Evolutionary conservation across 805 yeast genomes (phyloP).

Genomic region (Candida pseudofarinosa): DNA sequence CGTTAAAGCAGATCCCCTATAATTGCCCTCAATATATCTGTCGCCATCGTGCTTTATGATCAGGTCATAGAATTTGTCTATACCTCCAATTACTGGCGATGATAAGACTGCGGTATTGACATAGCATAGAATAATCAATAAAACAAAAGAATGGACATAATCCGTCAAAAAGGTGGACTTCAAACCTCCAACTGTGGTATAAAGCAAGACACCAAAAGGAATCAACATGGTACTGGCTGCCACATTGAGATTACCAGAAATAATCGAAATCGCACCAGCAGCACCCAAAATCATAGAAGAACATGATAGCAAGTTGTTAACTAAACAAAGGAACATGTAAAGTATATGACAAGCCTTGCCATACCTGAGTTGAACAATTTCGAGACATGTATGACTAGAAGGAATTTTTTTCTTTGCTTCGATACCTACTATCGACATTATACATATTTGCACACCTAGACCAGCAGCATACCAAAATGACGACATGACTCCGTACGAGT

Average conservation of each 20-base stretch:
- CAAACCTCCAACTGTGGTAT: slow-evolving; percentile 49
- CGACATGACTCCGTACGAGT: slow-evolving; percentile 22
- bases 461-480: slow-evolving; percentile 23
- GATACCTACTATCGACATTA: slow-evolving; percentile 22
- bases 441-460: slow-evolving; percentile 21
- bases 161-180: slow-evolving; percentile 51
- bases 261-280: slow-evolving; percentile 23
- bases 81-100: slow-evolving; percentile 23
- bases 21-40: slow-evolving; percentile 29
- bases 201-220: slow-evolving; percentile 39
- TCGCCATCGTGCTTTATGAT: slow-evolving; percentile 15
- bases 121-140: slow-evolving; percentile 23
- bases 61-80: slow-evolving; percentile 22
- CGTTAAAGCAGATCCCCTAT: slow-evolving; percentile 29
- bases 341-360: slow-evolving; percentile 20
- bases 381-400: slow-evolving; percentile 24
- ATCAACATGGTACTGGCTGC: slow-evolving; percentile 25
- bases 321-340: slow-evolving; percentile 21
- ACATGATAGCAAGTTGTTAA: slow-evolving; percentile 21
- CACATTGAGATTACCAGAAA: slow-evolving; percentile 23
- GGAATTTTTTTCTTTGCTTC: slow-evolving; percentile 25
- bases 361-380: slow-evolving; percentile 24
- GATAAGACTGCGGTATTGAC: slow-evolving; percentile 22
- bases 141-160: slow-evolving; percentile 26
- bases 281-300: slow-evolving; percentile 26